Conservation (phyloP, 2,329 filamentous ascomycete genomes). For the Xylaria sp. region DNA sequence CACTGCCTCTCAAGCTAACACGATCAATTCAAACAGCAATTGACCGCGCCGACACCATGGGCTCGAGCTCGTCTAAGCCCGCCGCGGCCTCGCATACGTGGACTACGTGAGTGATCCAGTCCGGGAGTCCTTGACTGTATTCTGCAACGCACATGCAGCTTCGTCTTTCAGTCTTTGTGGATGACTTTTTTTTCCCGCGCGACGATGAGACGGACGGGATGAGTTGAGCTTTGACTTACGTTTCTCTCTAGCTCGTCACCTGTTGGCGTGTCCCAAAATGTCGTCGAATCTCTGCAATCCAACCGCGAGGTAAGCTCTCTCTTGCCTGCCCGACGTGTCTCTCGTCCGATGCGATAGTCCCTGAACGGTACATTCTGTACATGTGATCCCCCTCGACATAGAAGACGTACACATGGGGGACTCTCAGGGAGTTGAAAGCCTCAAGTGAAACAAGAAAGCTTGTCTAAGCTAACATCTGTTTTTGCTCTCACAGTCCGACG, state of each 20-base stretch:
- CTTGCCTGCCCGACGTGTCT: neutral
- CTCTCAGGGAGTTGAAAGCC: neutral
- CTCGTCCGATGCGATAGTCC: neutral
- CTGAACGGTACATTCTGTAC: neutral
- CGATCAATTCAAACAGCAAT: conserved; percentile 23
- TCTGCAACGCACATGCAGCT: neutral
- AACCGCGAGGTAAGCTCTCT: conserved; percentile 68
- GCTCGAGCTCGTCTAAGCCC: conserved; percentile 53
- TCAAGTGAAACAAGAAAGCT: neutral
- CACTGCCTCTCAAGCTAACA: conserved; percentile 9
- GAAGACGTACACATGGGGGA: neutral
- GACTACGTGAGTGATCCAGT: conserved; percentile 46
- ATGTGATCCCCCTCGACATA: neutral
- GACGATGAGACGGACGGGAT: neutral
- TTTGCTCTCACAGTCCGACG: conserved; percentile 63
- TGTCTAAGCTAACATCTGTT: conserved; percentile 4
- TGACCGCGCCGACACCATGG: conserved; percentile 44
- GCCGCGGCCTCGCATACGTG: conserved; percentile 43
- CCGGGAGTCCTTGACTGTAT: neutral
- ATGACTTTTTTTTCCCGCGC: neutral
- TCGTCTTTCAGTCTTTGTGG: neutral
- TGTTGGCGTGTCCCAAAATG: conserved; percentile 65
- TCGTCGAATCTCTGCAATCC: conserved; percentile 76
- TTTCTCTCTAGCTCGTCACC: conserved; percentile 36
- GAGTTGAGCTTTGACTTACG: neutral